Evolutionary conservation across 371 early-diverging fungal genomes (phyloP), one percentile per base, ranked within the genome.

Genomic region (Apophysomyces ossiformis): DNA sequence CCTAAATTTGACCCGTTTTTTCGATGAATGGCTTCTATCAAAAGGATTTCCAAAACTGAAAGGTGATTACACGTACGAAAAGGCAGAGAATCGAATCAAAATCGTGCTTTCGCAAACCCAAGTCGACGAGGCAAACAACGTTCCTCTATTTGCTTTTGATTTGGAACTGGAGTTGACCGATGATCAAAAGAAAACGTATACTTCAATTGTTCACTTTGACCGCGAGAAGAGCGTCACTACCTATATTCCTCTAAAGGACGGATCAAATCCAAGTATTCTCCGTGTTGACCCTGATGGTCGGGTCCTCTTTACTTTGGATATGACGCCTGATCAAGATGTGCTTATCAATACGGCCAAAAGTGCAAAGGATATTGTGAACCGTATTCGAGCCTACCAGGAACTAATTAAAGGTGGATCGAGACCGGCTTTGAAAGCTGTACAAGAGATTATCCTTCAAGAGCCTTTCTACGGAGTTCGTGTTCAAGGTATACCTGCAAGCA

Each of bases 21-120:
- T 88, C 72, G 89, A 88, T 73, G 83, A 88, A 68, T 88, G 86
- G 85, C 56, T 86, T 35, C 77, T 81, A 63, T 79, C 83, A 32
- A 84, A 81, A 57, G 89, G 89, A 15, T 85, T 74, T 68, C 87
- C 87, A 18, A 73, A 71, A 43, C 46, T 89, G 8, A 86, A 79
- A 61, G 86, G 76, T 15, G 18, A 69, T 5, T 81, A 71, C 64
- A 64, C 64, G 12, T 83, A 77, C 63, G 67, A 73, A 18, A n/a
- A 38, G 5, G 73, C 72, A 21, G 37, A 64, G 9, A 71, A 64
- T 38, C 37, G 64, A 9, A 78, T 78, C 38, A 66, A 67, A 13
- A 60, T 89, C 38, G 60, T 74, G 0, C 57, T 89, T 32, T 76
- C 79, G 56, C 87, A 89, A 65, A 87, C 87, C 0, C 87, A 86